Evolutionary conservation across 225 moss, liverwort and hornwort genomes (phyloP).

Genomic region (Lunularia cruciata): DNA sequence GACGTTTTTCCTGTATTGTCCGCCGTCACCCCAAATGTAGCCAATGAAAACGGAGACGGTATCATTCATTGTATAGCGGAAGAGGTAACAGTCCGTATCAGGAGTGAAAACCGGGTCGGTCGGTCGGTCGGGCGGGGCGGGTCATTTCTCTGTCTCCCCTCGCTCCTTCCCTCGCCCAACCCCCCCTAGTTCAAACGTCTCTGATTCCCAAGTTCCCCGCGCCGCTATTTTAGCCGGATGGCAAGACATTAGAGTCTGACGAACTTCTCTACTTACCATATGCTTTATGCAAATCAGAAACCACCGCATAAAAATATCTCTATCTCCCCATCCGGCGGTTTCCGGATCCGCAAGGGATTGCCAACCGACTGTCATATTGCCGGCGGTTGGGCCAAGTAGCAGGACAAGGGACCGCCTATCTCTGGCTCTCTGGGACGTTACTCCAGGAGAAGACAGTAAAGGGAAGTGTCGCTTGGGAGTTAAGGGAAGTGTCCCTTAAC

Average conservation of each 20-base stretch:
- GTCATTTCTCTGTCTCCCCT: conserved; percentile 4
- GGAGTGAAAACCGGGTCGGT: neutral
- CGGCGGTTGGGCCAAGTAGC: conserved; percentile 1
- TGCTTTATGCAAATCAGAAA: neutral
- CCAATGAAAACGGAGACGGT: neutral
- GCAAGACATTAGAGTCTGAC: conserved; percentile 1
- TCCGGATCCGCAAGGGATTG: neutral
- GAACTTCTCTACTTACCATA: neutral
- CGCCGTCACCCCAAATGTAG: conserved; percentile 24
- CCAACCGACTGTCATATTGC: neutral
- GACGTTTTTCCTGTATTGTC: conserved; percentile 11
- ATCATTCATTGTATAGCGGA: neutral
- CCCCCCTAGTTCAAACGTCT: too few relatives aligned
- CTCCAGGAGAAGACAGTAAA: too few relatives aligned
- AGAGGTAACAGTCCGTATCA: neutral
- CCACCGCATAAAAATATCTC: conserved; percentile 5
- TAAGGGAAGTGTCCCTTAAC: too few relatives aligned
- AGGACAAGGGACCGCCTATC: neutral
- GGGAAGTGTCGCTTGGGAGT: too few relatives aligned
- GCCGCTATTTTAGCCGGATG: conserved; percentile 9
- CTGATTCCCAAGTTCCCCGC: conserved; percentile 10
- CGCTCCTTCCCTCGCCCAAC: neutral
- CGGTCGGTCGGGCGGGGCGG: neutral
- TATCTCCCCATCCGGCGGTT: neutral
- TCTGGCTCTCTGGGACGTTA: too few relatives aligned